These are phyloP conservation scores for Rhodotorula sp. DNA, from an alignment of 1,284 basidiomycete genomes.

Conservation along the genomic window DNA sequence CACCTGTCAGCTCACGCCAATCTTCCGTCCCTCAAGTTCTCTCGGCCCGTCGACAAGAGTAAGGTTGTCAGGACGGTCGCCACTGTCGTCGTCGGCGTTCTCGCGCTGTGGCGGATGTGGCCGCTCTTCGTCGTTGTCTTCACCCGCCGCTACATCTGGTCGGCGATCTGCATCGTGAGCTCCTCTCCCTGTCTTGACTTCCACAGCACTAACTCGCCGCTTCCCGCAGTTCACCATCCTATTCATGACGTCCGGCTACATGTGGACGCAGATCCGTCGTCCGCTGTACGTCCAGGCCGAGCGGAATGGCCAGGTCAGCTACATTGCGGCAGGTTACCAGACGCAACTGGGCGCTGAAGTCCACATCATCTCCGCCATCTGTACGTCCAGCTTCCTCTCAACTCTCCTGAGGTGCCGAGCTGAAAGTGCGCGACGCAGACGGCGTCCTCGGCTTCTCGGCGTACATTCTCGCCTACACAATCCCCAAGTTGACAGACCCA, in stretches of 20 bases:
- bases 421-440: slow-evolving; percentile 57
- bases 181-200: not conserved
- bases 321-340: slow-evolving; percentile 84
- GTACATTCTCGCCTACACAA: slow-evolving; percentile 75
- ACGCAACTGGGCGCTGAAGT: slow-evolving; percentile 92
- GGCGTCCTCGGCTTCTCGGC: slow-evolving; percentile 76
- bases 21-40: slow-evolving; percentile 53
- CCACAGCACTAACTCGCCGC: not conserved
- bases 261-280: slow-evolving; percentile 92
- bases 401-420: not conserved
- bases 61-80: slow-evolving; percentile 46
- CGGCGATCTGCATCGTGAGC: slow-evolving; percentile 59
- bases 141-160: slow-evolving; percentile 71
- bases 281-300: slow-evolving; percentile 65
- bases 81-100: slow-evolving; percentile 6
- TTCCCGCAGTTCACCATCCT: slow-evolving; percentile 58
- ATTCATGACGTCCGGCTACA: slow-evolving; percentile 85
- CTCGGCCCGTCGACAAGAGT: slow-evolving; percentile 45
- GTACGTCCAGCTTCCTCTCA: slow-evolving; percentile 58
- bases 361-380: slow-evolving; percentile 79
- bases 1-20: slow-evolving; percentile 60
- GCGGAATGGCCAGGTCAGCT: slow-evolving; percentile 59
- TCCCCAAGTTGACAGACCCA: slow-evolving; percentile 73
- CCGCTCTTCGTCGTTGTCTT: slow-evolving; percentile 62
- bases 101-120: slow-evolving; percentile 57